phyloP scores from a whole-genome alignment of 345 rosid species.

The Euclidium syriacum region DNA sequence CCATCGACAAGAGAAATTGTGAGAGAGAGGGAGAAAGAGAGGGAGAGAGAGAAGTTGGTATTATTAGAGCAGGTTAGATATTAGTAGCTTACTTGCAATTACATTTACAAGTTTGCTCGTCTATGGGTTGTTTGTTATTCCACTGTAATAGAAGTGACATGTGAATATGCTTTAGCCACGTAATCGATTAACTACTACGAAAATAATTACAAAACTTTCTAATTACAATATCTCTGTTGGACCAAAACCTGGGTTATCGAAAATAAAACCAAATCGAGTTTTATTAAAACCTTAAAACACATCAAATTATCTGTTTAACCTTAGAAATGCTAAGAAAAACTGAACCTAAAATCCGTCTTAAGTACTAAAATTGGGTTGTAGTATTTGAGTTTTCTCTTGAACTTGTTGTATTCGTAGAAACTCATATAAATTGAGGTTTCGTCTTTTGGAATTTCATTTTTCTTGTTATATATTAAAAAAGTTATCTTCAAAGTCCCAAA shows the following conservation, averaged over 20 bases:
- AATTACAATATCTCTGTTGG: too few relatives aligned
- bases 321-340: too few relatives aligned
- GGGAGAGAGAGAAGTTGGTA: not conserved
- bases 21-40: not conserved
- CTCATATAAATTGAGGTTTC: not conserved
- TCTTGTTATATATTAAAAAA: not conserved
- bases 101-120: slow-evolving; percentile 10
- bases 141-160: not conserved
- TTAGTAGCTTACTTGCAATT: too few relatives aligned
- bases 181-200: not conserved
- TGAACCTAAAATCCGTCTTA: too few relatives aligned
- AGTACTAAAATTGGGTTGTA: too few relatives aligned
- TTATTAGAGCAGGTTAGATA: not conserved
- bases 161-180: slow-evolving; percentile 17
- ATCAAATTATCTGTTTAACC: too few relatives aligned
- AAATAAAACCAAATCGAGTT: too few relatives aligned
- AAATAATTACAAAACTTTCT: too few relatives aligned
- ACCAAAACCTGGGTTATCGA: too few relatives aligned
- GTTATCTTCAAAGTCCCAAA: not conserved
- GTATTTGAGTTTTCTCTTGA: not conserved
- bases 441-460: not conserved
- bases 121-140: slow-evolving; percentile 3
- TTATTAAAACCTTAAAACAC: too few relatives aligned
- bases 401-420: not conserved
- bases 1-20: slow-evolving; percentile 16